Evolutionary conservation across 225 moss, liverwort and hornwort genomes (phyloP).

Genomic region (Climacium dendroides): DNA sequence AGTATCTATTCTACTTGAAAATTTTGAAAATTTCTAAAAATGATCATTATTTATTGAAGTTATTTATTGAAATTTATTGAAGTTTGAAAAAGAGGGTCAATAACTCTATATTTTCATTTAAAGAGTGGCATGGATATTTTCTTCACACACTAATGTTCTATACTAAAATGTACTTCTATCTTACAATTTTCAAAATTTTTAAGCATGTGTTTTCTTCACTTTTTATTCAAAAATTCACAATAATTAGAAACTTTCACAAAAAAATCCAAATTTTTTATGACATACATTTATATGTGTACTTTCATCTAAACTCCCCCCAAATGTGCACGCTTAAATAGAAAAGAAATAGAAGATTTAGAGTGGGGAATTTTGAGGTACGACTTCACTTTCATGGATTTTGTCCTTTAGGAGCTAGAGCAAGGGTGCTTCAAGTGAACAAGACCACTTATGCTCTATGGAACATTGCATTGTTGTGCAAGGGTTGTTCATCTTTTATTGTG

Average conservation of each 20-base stretch:
- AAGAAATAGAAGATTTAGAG: rapidly evolving
- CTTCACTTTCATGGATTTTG: background rate
- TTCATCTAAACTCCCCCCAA: background rate
- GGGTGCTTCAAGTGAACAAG: background rate
- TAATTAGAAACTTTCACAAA: background rate
- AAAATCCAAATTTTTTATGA: background rate
- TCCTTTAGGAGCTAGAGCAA: background rate
- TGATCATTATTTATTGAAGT: too few species aligned
- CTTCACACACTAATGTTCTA: too few species aligned
- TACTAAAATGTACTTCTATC: too few species aligned
- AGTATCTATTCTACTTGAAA: too few species aligned
- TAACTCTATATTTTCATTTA: background rate
- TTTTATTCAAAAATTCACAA: background rate
- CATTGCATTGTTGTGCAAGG: background rate
- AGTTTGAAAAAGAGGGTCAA: background rate
- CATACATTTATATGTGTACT: background rate
- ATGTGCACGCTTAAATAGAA: background rate
- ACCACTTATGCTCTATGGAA: background rate
- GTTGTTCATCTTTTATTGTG: background rate
- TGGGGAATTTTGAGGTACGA: background rate
- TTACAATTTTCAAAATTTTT: too few species aligned
- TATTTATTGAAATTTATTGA: too few species aligned
- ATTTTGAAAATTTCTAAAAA: too few species aligned
- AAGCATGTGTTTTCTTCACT: too few species aligned
- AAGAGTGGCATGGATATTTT: too few species aligned